phyloP scores from a whole-genome alignment of 305 asterid species.

The Petunia hybrid region DNA sequence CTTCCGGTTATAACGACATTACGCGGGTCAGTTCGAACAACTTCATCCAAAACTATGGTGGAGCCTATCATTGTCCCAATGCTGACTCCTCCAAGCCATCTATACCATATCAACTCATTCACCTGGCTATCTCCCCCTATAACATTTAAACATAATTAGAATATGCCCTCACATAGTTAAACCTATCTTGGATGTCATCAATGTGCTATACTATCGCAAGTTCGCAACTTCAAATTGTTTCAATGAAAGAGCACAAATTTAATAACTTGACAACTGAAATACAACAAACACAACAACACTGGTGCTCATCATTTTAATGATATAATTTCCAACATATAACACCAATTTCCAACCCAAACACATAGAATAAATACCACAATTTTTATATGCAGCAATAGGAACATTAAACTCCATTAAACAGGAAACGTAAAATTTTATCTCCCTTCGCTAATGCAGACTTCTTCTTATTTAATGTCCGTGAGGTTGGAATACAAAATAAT shows the following conservation, averaged over 20 bases:
- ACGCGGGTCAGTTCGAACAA: conserved; percentile 91
- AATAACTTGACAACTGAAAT: conserved; percentile 90
- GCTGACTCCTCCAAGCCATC: conserved; percentile 95
- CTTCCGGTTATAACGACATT: conserved; percentile 97
- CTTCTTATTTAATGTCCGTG: background rate
- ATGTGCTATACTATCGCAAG: background rate
- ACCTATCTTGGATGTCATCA: background rate
- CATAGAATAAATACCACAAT: conserved; percentile 28
- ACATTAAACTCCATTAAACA: conserved; percentile 15
- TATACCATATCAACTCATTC: conserved; percentile 88
- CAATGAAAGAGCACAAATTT: background rate
- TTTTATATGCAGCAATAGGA: conserved; percentile 37
- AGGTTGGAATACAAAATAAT: conserved; percentile 14
- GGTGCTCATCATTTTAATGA: conserved; percentile 86
- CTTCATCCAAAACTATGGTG: conserved; percentile 94
- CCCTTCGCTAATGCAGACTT: background rate
- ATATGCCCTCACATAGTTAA: background rate
- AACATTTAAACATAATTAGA: conserved; percentile 33
- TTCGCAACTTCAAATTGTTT: background rate
- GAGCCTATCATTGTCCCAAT: conserved; percentile 96
- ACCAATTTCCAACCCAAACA: conserved; percentile 58
- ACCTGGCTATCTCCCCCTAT: conserved; percentile 90
- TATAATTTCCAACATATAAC: conserved; percentile 80
- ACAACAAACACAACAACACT: conserved; percentile 82
- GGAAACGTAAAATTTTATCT: background rate